Base-by-base conservation (phyloP, 129 eudicot species). In the Arctium minus region DNA sequence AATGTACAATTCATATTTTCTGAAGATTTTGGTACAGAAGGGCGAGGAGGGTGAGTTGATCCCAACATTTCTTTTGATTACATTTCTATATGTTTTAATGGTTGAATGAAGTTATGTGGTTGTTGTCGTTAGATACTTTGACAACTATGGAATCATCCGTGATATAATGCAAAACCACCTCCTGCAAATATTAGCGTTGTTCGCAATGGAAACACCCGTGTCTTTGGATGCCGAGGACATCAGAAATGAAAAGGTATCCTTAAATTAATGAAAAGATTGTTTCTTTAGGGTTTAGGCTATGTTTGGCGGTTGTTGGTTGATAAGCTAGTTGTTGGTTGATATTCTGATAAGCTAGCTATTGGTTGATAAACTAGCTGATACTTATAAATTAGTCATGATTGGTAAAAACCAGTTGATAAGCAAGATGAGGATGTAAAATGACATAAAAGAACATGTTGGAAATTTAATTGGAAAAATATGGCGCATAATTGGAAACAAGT, bases 181-280 rank as follows among this genome's bases (percentile, higher is more conserved):
- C 56, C 90, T 95, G 44, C 98, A 95, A 89, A 92, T 95, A 86
- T 82, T 95, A 82, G 87, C 98, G 60, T 87, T 95, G 67, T 95
- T 95, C 86, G 97, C 97, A 10, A 95, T 95, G 98, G 98, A 95
- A 88, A 95, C 98, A 32, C 98, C 98, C 1, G 98, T 95, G 80
- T 90, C 93, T 92, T 85, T 95, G 83, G 98, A 92, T 78, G 98
- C 97, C 7, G 97, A 95, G 83, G 98, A 95, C 73, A 82, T 91
- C 46, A 86, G 98, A 73, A 95, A 95, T 64, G 98, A 95, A 83
- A 95, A 95, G 98, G 97, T 95, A 87, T 80, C 31, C 10, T 79
- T 79, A 27, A 5, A 7, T 44, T 84, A 6, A 1, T 60, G 29
- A 60, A 60, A 60, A 60, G 9, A 60, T 60, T 29, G 68, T 60